These are phyloP conservation scores for Penicillium bialowiezense DNA, from an alignment of 495 filamentous ascomycete genomes.

Conservation along the genomic window DNA sequence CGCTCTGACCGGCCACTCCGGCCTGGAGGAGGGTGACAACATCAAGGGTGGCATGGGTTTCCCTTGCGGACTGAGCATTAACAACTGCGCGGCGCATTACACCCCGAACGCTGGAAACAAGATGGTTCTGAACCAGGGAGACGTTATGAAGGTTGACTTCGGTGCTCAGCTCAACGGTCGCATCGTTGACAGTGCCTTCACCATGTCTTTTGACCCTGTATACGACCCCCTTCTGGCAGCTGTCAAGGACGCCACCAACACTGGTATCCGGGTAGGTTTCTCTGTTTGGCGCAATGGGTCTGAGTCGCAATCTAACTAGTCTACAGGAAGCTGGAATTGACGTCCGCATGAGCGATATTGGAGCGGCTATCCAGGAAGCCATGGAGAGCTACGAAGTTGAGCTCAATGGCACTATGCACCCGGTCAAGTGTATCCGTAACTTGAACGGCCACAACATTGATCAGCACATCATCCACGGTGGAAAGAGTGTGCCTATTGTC, in stretches of 20 bases:
- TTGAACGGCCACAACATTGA: conserved; percentile 87
- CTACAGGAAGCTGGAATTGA: conserved; percentile 58
- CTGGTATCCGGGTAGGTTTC: conserved; percentile 62
- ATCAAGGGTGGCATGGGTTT: conserved; percentile 83
- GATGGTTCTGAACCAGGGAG: conserved; percentile 70
- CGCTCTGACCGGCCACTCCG: conserved; percentile 72
- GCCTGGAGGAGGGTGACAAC: conserved; percentile 75
- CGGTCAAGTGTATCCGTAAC: conserved; percentile 83
- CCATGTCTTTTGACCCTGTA: conserved; percentile 78
- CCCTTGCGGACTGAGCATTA: conserved; percentile 80
- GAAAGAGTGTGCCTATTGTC: conserved; percentile 87
- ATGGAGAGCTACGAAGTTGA: conserved; percentile 69
- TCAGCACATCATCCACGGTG: conserved; percentile 83
- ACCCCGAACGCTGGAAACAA: conserved; percentile 91
- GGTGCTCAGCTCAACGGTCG: conserved; percentile 87
- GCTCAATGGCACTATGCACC: conserved; percentile 68
- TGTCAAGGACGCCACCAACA: conserved; percentile 84
- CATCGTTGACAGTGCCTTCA: conserved; percentile 93
- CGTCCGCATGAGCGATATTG: conserved; percentile 59
- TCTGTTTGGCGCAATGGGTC: neutral
- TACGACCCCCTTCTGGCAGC: conserved; percentile 82
- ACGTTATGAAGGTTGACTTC: conserved; percentile 94
- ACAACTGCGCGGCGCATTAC: conserved; percentile 87
- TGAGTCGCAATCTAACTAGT: conserved; percentile 20
- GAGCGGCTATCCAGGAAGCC: conserved; percentile 61